These are phyloP conservation scores for Penicillium manginii DNA, from an alignment of 495 filamentous ascomycete species.

Conservation along the genomic window DNA sequence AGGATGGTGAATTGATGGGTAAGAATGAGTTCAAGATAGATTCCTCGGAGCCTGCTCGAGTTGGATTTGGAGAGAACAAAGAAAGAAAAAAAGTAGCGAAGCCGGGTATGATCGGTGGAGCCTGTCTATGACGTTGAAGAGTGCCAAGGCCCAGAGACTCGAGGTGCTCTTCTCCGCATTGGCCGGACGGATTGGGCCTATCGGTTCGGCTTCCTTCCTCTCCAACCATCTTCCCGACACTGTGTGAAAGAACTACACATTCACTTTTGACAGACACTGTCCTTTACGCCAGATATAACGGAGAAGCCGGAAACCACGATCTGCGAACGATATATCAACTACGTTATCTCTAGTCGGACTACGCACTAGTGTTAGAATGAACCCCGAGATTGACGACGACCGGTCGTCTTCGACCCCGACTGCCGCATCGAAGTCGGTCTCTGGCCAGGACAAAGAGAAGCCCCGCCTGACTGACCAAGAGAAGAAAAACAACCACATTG, in stretches of 20 bases:
- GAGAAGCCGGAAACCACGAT: neutral
- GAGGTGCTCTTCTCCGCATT: slow-evolving; percentile 30
- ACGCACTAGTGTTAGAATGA: slow-evolving; percentile 28
- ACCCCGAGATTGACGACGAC: slow-evolving; percentile 40
- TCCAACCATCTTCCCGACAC: slow-evolving; percentile 15
- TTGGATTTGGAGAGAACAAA: slow-evolving; percentile 5
- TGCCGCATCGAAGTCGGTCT: slow-evolving; percentile 56
- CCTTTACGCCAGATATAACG: neutral
- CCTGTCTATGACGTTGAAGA: slow-evolving; percentile 36
- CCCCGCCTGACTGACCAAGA: slow-evolving; percentile 83
- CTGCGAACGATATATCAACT: neutral
- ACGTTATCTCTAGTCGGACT: neutral
- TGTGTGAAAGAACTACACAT: slow-evolving; percentile 17
- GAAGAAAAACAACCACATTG: slow-evolving; percentile 91
- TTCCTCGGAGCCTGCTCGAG: neutral
- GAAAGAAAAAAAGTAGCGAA: slow-evolving; percentile 9
- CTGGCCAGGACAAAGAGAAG: slow-evolving; percentile 61
- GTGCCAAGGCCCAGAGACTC: slow-evolving; percentile 26
- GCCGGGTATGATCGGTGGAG: slow-evolving; percentile 19
- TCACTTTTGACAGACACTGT: slow-evolving; percentile 13
- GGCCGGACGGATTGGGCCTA: slow-evolving; percentile 18
- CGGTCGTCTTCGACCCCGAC: slow-evolving; percentile 57
- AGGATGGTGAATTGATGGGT: neutral
- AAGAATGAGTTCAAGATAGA: neutral
- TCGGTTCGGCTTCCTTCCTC: slow-evolving; percentile 24